These are phyloP conservation scores for Hanseniaspora sp. DNA, from an alignment of 1,139 yeast genomes.

Conservation along the genomic window DNA sequence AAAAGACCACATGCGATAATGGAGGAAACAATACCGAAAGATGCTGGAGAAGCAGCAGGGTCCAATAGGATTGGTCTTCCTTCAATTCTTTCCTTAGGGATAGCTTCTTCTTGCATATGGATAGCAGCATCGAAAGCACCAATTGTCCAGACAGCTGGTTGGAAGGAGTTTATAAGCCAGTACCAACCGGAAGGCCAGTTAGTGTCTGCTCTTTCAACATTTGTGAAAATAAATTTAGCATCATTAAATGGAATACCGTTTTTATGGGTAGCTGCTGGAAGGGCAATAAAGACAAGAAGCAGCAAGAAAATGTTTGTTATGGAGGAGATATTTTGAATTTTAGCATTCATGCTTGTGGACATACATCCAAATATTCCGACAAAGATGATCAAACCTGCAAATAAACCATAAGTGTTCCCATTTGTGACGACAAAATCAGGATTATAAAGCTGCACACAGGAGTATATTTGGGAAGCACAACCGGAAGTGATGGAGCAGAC, in stretches of 20 bases:
- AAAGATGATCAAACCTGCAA: conserved; percentile 37
- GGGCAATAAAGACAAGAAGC: conserved; percentile 45
- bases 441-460: conserved; percentile 38
- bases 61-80: conserved; percentile 56
- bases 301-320: conserved; percentile 41
- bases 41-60: conserved; percentile 43
- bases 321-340: conserved; percentile 47
- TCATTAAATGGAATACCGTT: conserved; percentile 33
- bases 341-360: conserved; percentile 42
- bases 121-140: conserved; percentile 62
- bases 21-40: conserved; percentile 47
- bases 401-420: conserved; percentile 41
- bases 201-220: conserved; percentile 36
- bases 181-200: conserved; percentile 53
- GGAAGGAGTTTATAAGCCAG: conserved; percentile 43
- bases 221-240: conserved; percentile 35
- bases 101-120: conserved; percentile 62
- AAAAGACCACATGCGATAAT: conserved; percentile 46
- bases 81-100: conserved; percentile 51
- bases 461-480: conserved; percentile 39
- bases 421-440: conserved; percentile 37
- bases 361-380: conserved; percentile 39
- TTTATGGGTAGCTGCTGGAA: conserved; percentile 44
- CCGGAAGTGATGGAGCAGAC: conserved; percentile 46
- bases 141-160: conserved; percentile 57